A percentile compares a stretch with the other conserved stretches of the same genome.
These are phyloP conservation scores for Apiospora sp. DNA, from an alignment of 2,329 filamentous ascomycete genomes.

Conservation along the genomic window DNA sequence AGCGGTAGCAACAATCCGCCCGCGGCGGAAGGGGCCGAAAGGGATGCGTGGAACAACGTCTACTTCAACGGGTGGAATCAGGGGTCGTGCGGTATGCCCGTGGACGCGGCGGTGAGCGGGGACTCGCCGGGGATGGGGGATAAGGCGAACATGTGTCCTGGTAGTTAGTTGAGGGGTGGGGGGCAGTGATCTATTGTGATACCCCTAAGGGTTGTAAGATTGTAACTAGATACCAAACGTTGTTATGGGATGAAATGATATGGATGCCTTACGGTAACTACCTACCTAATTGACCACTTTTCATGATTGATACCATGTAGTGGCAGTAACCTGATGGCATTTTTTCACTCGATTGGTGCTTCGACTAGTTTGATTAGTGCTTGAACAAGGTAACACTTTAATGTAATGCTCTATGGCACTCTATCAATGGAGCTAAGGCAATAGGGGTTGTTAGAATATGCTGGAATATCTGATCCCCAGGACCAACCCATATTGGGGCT, in stretches of 20 bases:
- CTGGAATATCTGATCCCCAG: too few relatives aligned
- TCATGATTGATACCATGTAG: neutral
- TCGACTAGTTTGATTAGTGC: neutral
- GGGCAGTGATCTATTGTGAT: neutral
- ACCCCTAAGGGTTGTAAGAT: neutral
- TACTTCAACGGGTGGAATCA: constrained; percentile 44
- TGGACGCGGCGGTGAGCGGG: constrained; percentile 32
- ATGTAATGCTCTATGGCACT: too few relatives aligned
- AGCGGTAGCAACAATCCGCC: constrained; percentile 27
- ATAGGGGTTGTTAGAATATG: too few relatives aligned
- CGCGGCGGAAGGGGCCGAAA: constrained; percentile 26
- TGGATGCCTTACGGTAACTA: neutral
- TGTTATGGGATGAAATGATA: neutral
- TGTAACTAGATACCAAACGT: neutral
- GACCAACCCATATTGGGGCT: too few relatives aligned
- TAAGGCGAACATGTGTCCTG: constrained; percentile 29
- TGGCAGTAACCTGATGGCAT: too few relatives aligned
- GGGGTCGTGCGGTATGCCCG: constrained; percentile 37
- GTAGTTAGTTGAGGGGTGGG: neutral
- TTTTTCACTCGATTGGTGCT: neutral
- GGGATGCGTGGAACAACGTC: constrained; percentile 34
- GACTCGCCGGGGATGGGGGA: constrained; percentile 37
- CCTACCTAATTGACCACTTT: neutral
- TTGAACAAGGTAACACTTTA: too few relatives aligned
- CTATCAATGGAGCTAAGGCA: too few relatives aligned